Evolutionary conservation across 768 basidiomycete genomes (phyloP), one percentile per base, ranked within the genome.

Genomic region (Hypholoma fasciculare): DNA sequence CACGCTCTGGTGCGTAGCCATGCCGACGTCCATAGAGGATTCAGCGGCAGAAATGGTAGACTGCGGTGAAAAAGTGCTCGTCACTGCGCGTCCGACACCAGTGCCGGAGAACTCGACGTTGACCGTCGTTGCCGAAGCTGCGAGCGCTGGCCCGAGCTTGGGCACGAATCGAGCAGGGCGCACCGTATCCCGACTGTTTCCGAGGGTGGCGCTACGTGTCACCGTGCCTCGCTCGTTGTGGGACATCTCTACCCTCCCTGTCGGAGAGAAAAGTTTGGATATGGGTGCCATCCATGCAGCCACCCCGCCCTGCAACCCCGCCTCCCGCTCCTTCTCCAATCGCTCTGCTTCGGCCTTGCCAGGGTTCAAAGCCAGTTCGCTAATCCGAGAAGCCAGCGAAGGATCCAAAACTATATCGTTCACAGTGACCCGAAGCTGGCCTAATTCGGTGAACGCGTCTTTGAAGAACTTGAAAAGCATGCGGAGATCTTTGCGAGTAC

Each of bases 361-460:
- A 0, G 85, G 83, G 58, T 88, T 81, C 71, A 92, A 71, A 2
- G 87, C 87, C 64, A 82, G 72, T 61, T 94, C 88, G 71, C 88
- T 85, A 34, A 98, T 74, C 66, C 81, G 85, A 2, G 71, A 62
- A 4, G 96, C 96, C 38, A 86, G 77, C 1, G 82, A 72, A 16
- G 97, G 97, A 57, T 98, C 94, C 20, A 99, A 81, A 48, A 94
- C 88, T 44, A 98, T 79, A 56, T 96, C 89, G 68, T 99, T 99
- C 61, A 98, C 74, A 39, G 88, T 82, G 36, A 86, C 83, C 52
- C 95, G 86, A 65, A 98, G 76, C 62, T 88, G 82, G 1, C 92
- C 90, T 68, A 96, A 79, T 68, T 96, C 94, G 42, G 78, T 78
- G 61, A 98, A 92, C 20, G 88, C 72, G 60, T 98, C 96, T 68